These are phyloP conservation scores for Krasilnikovozyma curviuscula DNA, from an alignment of 768 basidiomycete genomes.

Conservation along the genomic window DNA sequence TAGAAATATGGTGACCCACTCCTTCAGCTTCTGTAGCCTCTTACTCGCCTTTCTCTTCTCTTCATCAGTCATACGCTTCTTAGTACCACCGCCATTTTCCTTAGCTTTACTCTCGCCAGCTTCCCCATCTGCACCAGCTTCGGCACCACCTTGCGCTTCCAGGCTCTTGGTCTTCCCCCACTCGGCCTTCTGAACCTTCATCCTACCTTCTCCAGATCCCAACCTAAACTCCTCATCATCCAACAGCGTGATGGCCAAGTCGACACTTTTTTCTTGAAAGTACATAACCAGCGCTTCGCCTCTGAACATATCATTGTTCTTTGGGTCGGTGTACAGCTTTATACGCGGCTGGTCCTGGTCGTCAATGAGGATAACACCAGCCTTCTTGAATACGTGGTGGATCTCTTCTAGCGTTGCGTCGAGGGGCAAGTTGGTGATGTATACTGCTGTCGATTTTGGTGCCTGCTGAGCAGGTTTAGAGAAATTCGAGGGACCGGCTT, in stretches of 20 bases:
- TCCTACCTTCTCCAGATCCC: constrained; percentile 42
- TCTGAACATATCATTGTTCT: constrained; percentile 58
- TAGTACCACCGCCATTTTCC: constrained; percentile 25
- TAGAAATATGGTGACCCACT: constrained; percentile 32
- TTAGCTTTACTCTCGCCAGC: background rate
- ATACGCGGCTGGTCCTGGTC: constrained; percentile 79
- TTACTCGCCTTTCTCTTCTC: constrained; percentile 25
- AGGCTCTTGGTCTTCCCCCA: constrained; percentile 14
- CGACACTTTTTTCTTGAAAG: constrained; percentile 92
- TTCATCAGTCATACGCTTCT: constrained; percentile 26
- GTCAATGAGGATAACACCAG: constrained; percentile 81
- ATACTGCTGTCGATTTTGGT: constrained; percentile 73
- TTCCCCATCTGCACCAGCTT: constrained; percentile 12
- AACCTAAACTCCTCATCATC: constrained; percentile 81
- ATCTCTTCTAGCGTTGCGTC: constrained; percentile 59
- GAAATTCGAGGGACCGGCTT: constrained; percentile 20
- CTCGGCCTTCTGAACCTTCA: constrained; percentile 24
- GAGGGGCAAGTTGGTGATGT: constrained; percentile 60
- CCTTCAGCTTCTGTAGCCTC: constrained; percentile 24
- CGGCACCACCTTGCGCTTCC: constrained; percentile 7
- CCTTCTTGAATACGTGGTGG: constrained; percentile 69
- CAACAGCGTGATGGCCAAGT: constrained; percentile 58
- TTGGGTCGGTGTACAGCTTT: constrained; percentile 84
- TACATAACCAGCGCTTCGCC: constrained; percentile 92
- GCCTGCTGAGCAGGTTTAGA: constrained; percentile 31